Evolutionary conservation across 108 stramenopile genomes (phyloP), one percentile per base, ranked within the genome.

Genomic region (Fistulifera solaris): DNA sequence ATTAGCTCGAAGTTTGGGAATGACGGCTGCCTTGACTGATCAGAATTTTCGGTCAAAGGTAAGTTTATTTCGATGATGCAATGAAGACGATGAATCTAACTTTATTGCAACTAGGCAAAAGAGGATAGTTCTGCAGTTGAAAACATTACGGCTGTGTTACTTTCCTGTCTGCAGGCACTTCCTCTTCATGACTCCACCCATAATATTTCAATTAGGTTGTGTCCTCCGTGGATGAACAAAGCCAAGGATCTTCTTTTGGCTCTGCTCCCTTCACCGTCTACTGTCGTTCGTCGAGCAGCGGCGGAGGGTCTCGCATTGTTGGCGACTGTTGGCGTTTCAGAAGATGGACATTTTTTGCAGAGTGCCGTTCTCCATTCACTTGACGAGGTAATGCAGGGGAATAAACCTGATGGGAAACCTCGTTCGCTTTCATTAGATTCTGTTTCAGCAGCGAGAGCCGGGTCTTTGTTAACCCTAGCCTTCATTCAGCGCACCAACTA

Each of bases 141-240:
- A 16, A 89, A 89, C 58, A 61, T 84, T 39, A 66, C 66, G 41
- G 84, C 84, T 27, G 79, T 80, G 13, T 53, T 89, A 6, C 61
- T 89, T 17, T 78, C 78, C 22, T 89, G 88, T 69, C 63, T 89
- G 12, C 63, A 78, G 47, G 73, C 88, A 8, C 67, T 89, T 38
- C 88, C 88, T 14, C 49, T 86, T 38, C 80, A 80, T 39, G 85
- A 86, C 43, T 68, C 85, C 24, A 84, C 83, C 17, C 73, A 83
- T 38, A 75, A 85, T 47, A 72, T 72, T 40, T 62, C 82, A 0
- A 68, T 90, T 19, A 76, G 78, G n/a, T 58, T 80, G n/a, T 83
- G 87, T 1, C 85, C 89, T 8, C 81, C 68, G 0, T 92, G 89
- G 89, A 92, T 87, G 89, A 82, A 76, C 40, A 76, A 75, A 50